Evolutionary conservation across 345 rosid genomes (phyloP).

Genomic region (Heritiera littoralis): DNA sequence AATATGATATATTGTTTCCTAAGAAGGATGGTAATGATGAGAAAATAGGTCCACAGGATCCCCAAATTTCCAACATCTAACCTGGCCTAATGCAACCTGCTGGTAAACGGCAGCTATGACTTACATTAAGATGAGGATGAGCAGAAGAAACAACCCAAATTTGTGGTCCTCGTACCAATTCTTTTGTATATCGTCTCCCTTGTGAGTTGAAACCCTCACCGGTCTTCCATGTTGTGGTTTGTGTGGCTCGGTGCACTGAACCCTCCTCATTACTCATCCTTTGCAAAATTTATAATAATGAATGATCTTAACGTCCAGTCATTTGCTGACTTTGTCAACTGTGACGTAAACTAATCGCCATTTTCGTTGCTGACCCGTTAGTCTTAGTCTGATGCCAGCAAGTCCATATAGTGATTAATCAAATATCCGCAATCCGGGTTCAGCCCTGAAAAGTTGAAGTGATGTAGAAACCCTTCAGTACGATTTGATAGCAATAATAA

Average conservation of each 20-base stretch:
- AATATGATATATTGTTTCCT: background rate
- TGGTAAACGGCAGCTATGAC: background rate
- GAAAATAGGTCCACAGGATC: slow-evolving; percentile 11
- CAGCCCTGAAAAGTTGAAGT: background rate
- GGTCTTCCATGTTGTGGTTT: background rate
- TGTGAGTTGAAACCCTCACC: background rate
- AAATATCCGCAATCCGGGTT: background rate
- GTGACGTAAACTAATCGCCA: background rate
- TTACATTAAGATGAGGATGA: background rate
- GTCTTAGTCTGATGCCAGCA: background rate
- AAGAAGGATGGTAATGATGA: background rate
- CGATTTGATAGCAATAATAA: no score
- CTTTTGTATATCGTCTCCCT: background rate
- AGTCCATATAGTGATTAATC: background rate
- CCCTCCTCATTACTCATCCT: background rate
- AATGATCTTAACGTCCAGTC: background rate
- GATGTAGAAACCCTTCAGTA: background rate
- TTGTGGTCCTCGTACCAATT: background rate
- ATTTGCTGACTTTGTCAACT: no score
- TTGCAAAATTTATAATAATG: background rate
- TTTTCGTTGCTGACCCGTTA: background rate
- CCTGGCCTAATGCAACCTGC: background rate
- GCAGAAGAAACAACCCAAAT: background rate
- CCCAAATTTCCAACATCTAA: slow-evolving; percentile 1
- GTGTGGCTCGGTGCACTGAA: slow-evolving; percentile 1